phyloP scores from a whole-genome alignment of 129 eudicot species.

The Solidago caesia region DNA sequence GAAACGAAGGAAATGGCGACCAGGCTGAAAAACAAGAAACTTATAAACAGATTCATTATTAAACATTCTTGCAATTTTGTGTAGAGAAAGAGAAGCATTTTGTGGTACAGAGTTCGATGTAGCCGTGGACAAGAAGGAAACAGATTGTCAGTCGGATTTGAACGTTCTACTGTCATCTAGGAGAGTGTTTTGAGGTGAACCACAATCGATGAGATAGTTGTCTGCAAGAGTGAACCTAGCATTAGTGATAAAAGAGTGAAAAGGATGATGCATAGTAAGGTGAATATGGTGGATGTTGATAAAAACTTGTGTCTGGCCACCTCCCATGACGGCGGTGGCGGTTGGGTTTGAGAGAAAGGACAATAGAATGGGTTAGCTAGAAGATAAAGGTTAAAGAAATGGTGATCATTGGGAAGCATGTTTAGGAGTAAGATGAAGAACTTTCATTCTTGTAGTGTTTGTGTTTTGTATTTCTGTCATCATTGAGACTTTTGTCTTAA shows the following conservation, averaged over 20 bases:
- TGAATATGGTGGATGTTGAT: neutral
- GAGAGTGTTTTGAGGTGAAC: conserved; percentile 55
- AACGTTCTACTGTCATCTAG: conserved; percentile 85
- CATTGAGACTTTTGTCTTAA: conserved; percentile 28
- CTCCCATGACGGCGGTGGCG: conserved; percentile 11
- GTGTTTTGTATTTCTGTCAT: neutral
- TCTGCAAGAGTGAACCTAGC: conserved; percentile 57
- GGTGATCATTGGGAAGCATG: conserved; percentile 30
- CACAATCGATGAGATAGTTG: conserved; percentile 80
- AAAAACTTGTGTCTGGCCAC: neutral
- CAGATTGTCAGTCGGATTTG: conserved; percentile 81
- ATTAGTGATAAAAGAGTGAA: conserved; percentile 4
- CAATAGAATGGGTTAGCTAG: neutral
- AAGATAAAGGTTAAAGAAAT: conserved; percentile 17
- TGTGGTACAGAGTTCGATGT: conserved; percentile 39
- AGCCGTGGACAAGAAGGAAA: conserved; percentile 69
- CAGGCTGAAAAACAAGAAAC: conserved; percentile 64
- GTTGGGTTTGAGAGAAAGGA: conserved; percentile 2
- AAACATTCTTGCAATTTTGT: conserved; percentile 72
- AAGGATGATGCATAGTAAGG: conserved; percentile 15
- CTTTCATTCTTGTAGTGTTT: conserved; percentile 29
- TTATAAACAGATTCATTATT: conserved; percentile 57
- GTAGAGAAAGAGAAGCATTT: conserved; percentile 43
- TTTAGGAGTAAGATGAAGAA: conserved; percentile 23
- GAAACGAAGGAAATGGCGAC: conserved; percentile 72